Percentiles rank a stretch among this genome's conserved stretches.
These are phyloP conservation scores for Nemophila menziesii DNA, from an alignment of 257 asterid species.

Conservation along the genomic window DNA sequence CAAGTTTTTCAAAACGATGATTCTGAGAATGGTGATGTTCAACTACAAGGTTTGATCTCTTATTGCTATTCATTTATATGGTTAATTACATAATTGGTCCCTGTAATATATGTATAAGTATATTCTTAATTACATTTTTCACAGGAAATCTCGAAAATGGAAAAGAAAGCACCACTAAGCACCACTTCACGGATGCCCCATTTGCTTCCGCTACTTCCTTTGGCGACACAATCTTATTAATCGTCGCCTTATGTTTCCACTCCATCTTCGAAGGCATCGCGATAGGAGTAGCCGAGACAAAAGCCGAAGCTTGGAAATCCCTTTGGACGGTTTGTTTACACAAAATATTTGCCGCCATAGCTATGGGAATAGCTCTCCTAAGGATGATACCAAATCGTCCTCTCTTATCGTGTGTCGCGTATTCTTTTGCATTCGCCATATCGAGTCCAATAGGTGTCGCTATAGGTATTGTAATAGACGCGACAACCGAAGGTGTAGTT, in stretches of 20 bases:
- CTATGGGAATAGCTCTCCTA: conserved; percentile 93
- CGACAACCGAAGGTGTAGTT: conserved; percentile 61
- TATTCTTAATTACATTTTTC: not conserved
- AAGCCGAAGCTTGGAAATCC: conserved; percentile 78
- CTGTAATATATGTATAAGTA: not conserved
- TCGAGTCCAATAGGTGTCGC: conserved; percentile 78
- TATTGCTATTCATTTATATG: not conserved
- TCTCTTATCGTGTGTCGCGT: conserved; percentile 53
- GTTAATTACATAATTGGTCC: conserved; percentile 4
- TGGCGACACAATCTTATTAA: conserved; percentile 59
- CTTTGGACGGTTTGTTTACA: conserved; percentile 82
- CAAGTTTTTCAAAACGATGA: conserved; percentile 25
- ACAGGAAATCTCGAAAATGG: conserved; percentile 23
- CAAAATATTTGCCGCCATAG: conserved; percentile 85
- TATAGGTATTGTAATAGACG: conserved; percentile 69
- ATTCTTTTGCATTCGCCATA: conserved; percentile 77
- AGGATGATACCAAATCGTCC: conserved; percentile 85
- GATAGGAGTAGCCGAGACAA: conserved; percentile 73
- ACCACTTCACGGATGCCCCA: conserved; percentile 26
- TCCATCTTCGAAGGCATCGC: conserved; percentile 92
- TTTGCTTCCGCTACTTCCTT: conserved; percentile 38
- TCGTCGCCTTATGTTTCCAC: conserved; percentile 72
- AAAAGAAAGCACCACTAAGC: conserved; percentile 17
- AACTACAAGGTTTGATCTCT: conserved; percentile 41
- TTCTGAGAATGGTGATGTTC: conserved; percentile 15